Evolutionary conservation across 164 flowering plant species (phyloP), one percentile per base, ranked within the genome.

Genomic region (Sextonia rubra): DNA sequence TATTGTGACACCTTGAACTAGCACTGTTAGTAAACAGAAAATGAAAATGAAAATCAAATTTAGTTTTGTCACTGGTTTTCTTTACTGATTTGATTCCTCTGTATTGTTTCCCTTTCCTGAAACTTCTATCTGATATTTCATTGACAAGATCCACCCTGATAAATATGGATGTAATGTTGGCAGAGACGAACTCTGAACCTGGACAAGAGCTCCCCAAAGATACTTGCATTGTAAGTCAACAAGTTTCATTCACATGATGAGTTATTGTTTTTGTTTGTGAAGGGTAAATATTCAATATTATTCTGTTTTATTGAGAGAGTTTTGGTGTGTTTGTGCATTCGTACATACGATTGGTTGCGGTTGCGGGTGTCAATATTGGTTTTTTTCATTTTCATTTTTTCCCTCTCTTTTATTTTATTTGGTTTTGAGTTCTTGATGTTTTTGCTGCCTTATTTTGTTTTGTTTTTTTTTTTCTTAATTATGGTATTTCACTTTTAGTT

Each of bases 161-260:
- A 20, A 15, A 52, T 52, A 18, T 52, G 12, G n/a, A 60, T 58
- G 17, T 58, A 9, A 30, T 58, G 24, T 58, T 14, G 7, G 48
- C 64, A 70, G 72, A 70, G 26, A 44, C n/a, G 25, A 58, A 70
- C 26, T 37, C 18, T 70, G 49, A 56, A 29, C 25, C 72, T 29
- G 25, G 17, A 29, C 48, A 70, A 1, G 72, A 27, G 47, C 24
- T 12, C 3, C 18, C 48, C 1, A 23, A 70, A 70, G 29, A 49
- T 25, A 24, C 56, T 58, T 29, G 60, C 48, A 26, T 70, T 30
- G 72, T 67, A 67, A 67, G 69, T 67, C 22, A 32, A 56, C 27
- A 18, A 2, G 4, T 20, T 52, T 52, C 58, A 15, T 52, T 52
- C 3, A 20, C 17, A 15, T 52, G 5, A 15, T 52, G 4, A 3